Base-by-base conservation (phyloP, 2,329 filamentous ascomycete species). In the Massarina eburnea region DNA sequence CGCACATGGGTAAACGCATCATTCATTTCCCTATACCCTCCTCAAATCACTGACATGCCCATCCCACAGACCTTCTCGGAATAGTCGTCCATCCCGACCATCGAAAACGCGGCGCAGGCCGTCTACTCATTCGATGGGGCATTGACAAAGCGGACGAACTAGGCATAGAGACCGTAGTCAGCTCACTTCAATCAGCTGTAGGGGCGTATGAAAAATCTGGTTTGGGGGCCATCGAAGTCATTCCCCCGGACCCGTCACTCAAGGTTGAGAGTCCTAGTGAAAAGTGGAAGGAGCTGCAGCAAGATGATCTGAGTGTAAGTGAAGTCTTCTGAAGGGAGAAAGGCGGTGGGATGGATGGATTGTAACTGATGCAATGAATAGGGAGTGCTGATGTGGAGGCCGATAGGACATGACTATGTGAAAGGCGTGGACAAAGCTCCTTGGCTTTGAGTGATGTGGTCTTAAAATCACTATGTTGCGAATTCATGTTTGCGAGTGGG, bases 91-190 rank as follows among this genome's bases (percentile, higher is more conserved):
- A 50, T 33, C 67, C 67, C 0, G 50, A 51, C 0, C 59, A 71
- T 41, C 61, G 69, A 8, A 51, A 59, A 7, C 63, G 64, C 8
- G 71, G 71, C 2, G 59, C 59, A 5, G 71, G 66, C 5, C 47
- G 61, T 3, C 59, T 69, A 38, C 55, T 73, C 26, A 54, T 74
- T 21, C 57, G 64, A 17, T 73, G 68, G 62, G 71, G 72, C 5
- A 67, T 59, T 3, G 55, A 60, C 1, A 62, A 71, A n/a, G 70
- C 47, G 1, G 67, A 71, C 40, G 59, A 60, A n/a, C 49, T 70
- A 21, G 64, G 51, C 2, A 50, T 61, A 17, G 56, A 59, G 24
- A 58, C 51, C 12, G 56, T 56, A 1, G 40, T 59, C 4, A 54
- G 48, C 30, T 58, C 56, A 9, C 34, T 59, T 14, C 34, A 35